Percentiles rank a stretch among this genome's conserved stretches.
These are phyloP conservation scores for Cerioporus squamosus DNA, from an alignment of 1,284 basidiomycete genomes.

Conservation along the genomic window DNA sequence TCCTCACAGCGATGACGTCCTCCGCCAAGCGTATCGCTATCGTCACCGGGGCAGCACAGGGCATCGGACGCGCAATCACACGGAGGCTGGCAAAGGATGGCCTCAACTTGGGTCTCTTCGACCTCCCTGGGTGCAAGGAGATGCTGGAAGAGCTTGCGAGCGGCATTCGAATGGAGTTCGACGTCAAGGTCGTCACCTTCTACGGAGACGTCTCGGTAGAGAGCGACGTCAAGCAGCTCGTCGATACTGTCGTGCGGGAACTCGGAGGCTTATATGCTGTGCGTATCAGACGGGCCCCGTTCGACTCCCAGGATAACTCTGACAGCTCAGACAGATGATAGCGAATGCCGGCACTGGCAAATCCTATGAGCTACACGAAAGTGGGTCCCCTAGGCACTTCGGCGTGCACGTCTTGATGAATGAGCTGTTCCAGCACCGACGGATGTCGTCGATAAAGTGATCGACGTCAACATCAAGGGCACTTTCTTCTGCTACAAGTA, in stretches of 20 bases:
- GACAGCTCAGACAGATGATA: constrained; percentile 30
- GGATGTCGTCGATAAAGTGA: constrained; percentile 26
- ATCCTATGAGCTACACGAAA: constrained; percentile 16
- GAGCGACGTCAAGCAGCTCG: constrained; percentile 33
- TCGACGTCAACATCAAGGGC: constrained; percentile 32
- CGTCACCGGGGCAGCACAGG: constrained; percentile 23
- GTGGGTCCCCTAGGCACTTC: neutral
- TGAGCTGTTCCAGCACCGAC: constrained; percentile 9
- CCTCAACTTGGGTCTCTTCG: constrained; percentile 31
- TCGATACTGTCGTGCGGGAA: constrained; percentile 30
- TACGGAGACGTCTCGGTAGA: constrained; percentile 35
- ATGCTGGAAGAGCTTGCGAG: constrained; percentile 26
- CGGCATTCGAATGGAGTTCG: constrained; percentile 20
- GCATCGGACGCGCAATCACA: constrained; percentile 34
- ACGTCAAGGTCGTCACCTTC: constrained; percentile 25
- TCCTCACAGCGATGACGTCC: too few relatives aligned
- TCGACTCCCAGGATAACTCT: too few relatives aligned
- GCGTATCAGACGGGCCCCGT: neutral
- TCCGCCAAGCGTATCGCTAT: constrained; percentile 5
- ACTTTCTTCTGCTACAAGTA: constrained; percentile 37
- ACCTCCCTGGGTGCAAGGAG: constrained; percentile 28
- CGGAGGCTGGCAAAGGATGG: constrained; percentile 34
- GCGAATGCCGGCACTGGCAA: constrained; percentile 36
- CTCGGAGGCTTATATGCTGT: constrained; percentile 32
- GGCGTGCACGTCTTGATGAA: neutral